These are phyloP conservation scores for Mortierella alpina DNA, from an alignment of 192 early-diverging fungal species.

Conservation along the genomic window DNA sequence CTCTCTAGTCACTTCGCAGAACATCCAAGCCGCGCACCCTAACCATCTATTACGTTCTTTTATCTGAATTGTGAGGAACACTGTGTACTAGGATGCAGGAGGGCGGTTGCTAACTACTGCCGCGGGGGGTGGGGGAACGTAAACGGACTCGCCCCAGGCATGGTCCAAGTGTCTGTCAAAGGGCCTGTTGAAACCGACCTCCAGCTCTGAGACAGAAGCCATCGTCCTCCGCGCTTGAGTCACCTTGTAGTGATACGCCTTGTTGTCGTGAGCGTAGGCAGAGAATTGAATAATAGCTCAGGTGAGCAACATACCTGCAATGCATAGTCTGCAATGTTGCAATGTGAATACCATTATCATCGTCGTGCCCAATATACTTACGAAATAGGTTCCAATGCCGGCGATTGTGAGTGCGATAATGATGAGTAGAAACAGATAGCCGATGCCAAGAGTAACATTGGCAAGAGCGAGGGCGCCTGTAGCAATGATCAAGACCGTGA, in stretches of 20 bases:
- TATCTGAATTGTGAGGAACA: background rate
- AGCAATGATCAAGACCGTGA: slow-evolving; percentile 20
- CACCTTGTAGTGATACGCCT: slow-evolving; percentile 27
- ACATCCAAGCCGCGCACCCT: too few relatives aligned
- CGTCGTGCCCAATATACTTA: background rate
- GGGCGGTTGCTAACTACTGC: slow-evolving; percentile 1
- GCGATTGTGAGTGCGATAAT: slow-evolving; percentile 8
- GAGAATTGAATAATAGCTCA: background rate
- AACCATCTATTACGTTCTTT: background rate
- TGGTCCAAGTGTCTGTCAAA: slow-evolving; percentile 1
- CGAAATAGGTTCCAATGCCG: slow-evolving; percentile 10
- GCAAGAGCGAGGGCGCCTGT: slow-evolving; percentile 20
- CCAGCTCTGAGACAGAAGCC: slow-evolving; percentile 3
- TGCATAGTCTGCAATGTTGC: background rate
- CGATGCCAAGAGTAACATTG: background rate
- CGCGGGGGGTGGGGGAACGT: slow-evolving; percentile 11
- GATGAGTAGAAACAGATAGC: slow-evolving; percentile 14
- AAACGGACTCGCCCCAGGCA: slow-evolving; percentile 23
- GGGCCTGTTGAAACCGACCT: background rate
- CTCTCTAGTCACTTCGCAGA: too few relatives aligned
- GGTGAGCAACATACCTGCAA: too few relatives aligned
- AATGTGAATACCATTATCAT: background rate
- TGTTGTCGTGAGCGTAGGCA: background rate
- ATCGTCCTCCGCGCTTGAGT: slow-evolving; percentile 29
- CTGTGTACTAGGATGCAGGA: background rate